phyloP scores from a whole-genome alignment of 306 rosid species.

The Rubus parviflorus region DNA sequence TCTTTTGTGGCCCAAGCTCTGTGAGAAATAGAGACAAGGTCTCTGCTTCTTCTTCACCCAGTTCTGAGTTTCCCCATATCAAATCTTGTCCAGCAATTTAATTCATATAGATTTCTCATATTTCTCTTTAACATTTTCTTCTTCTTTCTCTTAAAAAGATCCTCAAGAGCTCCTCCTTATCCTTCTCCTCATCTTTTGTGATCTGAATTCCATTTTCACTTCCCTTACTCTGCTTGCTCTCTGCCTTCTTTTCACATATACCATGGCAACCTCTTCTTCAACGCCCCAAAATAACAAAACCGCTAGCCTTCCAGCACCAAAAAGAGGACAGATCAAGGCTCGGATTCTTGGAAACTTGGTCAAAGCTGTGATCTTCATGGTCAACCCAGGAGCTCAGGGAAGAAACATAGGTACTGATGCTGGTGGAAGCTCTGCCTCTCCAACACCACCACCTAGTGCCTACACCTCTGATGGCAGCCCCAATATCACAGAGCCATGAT shows the following conservation, averaged over 20 bases:
- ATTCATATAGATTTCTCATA: background rate
- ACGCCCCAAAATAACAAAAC: background rate
- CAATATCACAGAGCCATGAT: background rate
- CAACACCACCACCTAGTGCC: conserved; percentile 8
- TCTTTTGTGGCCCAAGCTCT: background rate
- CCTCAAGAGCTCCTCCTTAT: background rate
- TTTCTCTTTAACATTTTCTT: background rate
- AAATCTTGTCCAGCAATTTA: background rate
- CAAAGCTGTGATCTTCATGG: conserved; percentile 9
- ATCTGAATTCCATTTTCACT: background rate
- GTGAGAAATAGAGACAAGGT: background rate
- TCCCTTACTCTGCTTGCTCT: background rate
- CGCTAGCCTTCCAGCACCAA: conserved; percentile 1
- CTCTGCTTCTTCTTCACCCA: conserved; percentile 4
- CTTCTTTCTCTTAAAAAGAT: background rate
- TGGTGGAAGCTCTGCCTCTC: conserved; percentile 10
- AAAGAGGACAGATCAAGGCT: conserved; percentile 35
- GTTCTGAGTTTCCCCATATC: background rate
- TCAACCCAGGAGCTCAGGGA: conserved; percentile 7
- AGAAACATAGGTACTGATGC: background rate
- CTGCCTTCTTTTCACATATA: background rate
- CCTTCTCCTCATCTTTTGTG: background rate
- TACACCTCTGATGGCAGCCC: conserved; percentile 17
- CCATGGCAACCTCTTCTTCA: conserved; percentile 24
- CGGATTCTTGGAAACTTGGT: conserved; percentile 20